Percentiles rank a stretch among this genome's conserved stretches.
Evolutionary conservation across 129 eudicot species (phyloP).

Genomic region (Mikania micrantha): DNA sequence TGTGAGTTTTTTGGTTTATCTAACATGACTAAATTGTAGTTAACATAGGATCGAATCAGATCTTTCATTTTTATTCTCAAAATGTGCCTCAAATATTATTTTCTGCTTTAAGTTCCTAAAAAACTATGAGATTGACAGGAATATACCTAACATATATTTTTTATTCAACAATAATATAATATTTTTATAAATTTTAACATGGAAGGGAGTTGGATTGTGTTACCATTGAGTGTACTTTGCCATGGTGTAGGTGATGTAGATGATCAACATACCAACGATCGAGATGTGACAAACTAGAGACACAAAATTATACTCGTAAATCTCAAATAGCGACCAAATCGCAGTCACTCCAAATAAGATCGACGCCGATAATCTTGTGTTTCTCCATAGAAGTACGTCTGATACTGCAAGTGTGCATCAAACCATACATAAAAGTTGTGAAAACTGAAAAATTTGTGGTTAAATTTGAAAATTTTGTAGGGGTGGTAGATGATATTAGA

Average conservation of each 20-base stretch:
- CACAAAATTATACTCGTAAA: constrained; percentile 58
- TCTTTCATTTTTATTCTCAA: no score
- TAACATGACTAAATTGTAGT: no score
- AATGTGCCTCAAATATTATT: no score
- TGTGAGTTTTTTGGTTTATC: no score
- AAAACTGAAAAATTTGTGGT: background rate
- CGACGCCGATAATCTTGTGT: constrained; percentile 66
- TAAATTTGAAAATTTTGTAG: background rate
- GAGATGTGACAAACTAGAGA: constrained; percentile 56
- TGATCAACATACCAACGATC: constrained; percentile 43
- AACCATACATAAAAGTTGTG: background rate
- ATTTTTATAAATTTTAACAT: no score
- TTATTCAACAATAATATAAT: no score
- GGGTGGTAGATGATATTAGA: background rate
- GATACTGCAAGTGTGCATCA: constrained; percentile 48
- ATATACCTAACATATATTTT: no score
- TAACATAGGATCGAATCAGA: no score
- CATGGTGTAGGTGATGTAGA: constrained; percentile 53
- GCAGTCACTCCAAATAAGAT: constrained; percentile 45
- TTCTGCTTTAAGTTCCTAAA: no score
- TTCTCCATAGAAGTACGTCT: constrained; percentile 73
- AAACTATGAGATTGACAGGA: no score
- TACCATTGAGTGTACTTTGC: constrained; percentile 60
- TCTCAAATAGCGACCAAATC: constrained; percentile 74
- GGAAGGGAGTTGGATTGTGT: background rate